Conservation (phyloP, 805 yeast genomes). For the Pichia eremophila region DNA sequence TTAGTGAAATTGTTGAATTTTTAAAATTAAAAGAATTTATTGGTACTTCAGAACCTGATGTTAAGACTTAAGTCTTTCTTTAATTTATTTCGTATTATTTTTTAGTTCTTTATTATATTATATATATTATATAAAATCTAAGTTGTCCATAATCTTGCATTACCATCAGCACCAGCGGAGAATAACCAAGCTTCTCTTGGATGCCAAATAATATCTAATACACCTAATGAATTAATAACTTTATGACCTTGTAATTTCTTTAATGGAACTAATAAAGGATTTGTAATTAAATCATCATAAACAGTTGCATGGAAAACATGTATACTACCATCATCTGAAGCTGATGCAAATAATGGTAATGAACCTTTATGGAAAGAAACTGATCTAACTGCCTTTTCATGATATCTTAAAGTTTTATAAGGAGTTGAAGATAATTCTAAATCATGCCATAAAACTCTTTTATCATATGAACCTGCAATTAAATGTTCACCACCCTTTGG, state of each 20-base stretch:
- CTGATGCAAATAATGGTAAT: constrained; percentile 86
- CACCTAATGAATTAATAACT: constrained; percentile 72
- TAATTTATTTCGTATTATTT: background rate
- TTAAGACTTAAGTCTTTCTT: constrained; percentile 45
- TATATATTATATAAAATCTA: constrained; percentile 18
- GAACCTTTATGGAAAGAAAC: constrained; percentile 78
- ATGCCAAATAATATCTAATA: constrained; percentile 85
- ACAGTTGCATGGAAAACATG: constrained; percentile 96
- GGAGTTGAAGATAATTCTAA: constrained; percentile 83
- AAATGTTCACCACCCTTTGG: constrained; percentile 90
- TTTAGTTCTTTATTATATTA: background rate
- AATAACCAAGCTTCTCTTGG: constrained; percentile 98
- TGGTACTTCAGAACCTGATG: constrained; percentile 84
- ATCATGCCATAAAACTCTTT: constrained; percentile 96
- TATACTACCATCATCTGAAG: constrained; percentile 87
- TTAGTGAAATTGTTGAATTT: constrained; percentile 53
- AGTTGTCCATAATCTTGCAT: constrained; percentile 95
- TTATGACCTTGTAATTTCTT: constrained; percentile 91
- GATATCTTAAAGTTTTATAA: constrained; percentile 90
- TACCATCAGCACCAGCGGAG: constrained; percentile 94
- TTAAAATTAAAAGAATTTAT: constrained; percentile 63
- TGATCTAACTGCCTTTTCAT: constrained; percentile 86
- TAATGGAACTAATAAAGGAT: constrained; percentile 91
- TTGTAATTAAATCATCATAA: constrained; percentile 89
- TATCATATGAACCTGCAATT: constrained; percentile 86